phyloP scores from a whole-genome alignment of 371 early-diverging fungal species.

The Blastocladiella emersonii region DNA sequence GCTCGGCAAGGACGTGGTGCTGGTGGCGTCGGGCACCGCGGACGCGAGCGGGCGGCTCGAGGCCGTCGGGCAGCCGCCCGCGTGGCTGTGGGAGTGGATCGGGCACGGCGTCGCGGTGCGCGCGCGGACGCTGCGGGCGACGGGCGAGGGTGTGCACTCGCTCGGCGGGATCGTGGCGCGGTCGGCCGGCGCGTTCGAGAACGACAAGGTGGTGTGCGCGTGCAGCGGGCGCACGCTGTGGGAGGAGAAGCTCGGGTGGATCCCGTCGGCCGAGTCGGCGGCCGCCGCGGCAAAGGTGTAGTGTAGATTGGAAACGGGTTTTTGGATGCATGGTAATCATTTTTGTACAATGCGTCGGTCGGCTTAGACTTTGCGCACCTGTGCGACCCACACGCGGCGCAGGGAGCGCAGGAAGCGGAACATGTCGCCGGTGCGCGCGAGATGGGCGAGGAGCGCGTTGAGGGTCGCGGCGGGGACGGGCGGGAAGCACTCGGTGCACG shows the following conservation, averaged over 20 bases:
- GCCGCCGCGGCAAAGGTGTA: too few relatives aligned
- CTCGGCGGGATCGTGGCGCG: slow-evolving; percentile 74
- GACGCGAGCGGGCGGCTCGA: slow-evolving; percentile 62
- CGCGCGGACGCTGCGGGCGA: slow-evolving; percentile 36
- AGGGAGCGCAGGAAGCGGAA: too few relatives aligned
- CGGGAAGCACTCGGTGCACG: too few relatives aligned
- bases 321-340: too few relatives aligned
- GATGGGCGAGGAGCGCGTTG: too few relatives aligned
- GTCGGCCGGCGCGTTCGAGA: slow-evolving; percentile 79
- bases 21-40: slow-evolving; percentile 46
- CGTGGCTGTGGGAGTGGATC: slow-evolving; percentile 75
- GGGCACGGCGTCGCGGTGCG: slow-evolving; percentile 29
- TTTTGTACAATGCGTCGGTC: too few relatives aligned
- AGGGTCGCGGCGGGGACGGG: too few relatives aligned
- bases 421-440: too few relatives aligned
- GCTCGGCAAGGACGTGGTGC: slow-evolving; percentile 43
- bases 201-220: slow-evolving; percentile 72
- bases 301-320: too few relatives aligned
- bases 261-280: too few relatives aligned
- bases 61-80: slow-evolving; percentile 48
- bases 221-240: slow-evolving; percentile 75
- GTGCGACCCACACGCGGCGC: too few relatives aligned
- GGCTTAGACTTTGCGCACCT: too few relatives aligned
- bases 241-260: slow-evolving; percentile 38
- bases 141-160: slow-evolving; percentile 6